phyloP scores from a whole-genome alignment of 2,329 filamentous ascomycete species.

The Sclerotinia trifoliorum region DNA sequence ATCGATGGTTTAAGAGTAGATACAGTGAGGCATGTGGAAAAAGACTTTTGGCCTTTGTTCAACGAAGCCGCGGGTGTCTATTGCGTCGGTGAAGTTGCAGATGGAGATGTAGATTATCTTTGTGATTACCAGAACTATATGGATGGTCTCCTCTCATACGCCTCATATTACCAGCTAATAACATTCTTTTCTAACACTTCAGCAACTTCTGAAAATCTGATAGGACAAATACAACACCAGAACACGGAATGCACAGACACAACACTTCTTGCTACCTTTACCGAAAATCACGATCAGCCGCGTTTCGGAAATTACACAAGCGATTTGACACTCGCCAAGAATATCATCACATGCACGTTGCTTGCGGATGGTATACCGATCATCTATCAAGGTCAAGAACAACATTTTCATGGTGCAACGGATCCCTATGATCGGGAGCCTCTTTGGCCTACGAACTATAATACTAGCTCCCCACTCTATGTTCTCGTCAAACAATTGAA shows the following conservation, averaged over 20 bases:
- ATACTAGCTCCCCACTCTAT: conserved; percentile 43
- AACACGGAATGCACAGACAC: conserved; percentile 37
- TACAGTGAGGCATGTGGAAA: conserved; percentile 48
- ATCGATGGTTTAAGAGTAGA: conserved; percentile 52
- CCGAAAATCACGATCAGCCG: conserved; percentile 45
- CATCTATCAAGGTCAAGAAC: conserved; percentile 53
- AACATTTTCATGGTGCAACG: conserved; percentile 45
- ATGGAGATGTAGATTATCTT: conserved; percentile 53
- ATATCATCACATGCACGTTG: conserved; percentile 49
- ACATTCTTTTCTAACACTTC: conserved; percentile 28
- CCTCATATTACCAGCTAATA: conserved; percentile 22
- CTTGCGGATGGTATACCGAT: conserved; percentile 52
- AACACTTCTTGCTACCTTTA: conserved; percentile 42
- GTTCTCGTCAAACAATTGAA: conserved; percentile 37
- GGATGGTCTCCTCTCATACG: conserved; percentile 50
- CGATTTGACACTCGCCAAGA: conserved; percentile 42
- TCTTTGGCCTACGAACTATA: conserved; percentile 44
- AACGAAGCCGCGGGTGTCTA: conserved; percentile 54
- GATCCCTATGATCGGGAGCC: conserved; percentile 47
- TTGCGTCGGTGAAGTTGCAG: conserved; percentile 59
- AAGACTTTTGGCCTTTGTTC: conserved; percentile 57
- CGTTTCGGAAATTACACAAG: conserved; percentile 41
- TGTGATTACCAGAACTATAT: conserved; percentile 55
- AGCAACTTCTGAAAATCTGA: conserved; percentile 20
- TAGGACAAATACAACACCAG: conserved; percentile 22